Conservation (phyloP, 1,284 basidiomycete genomes). For the Trichosporon ovoides region DNA sequence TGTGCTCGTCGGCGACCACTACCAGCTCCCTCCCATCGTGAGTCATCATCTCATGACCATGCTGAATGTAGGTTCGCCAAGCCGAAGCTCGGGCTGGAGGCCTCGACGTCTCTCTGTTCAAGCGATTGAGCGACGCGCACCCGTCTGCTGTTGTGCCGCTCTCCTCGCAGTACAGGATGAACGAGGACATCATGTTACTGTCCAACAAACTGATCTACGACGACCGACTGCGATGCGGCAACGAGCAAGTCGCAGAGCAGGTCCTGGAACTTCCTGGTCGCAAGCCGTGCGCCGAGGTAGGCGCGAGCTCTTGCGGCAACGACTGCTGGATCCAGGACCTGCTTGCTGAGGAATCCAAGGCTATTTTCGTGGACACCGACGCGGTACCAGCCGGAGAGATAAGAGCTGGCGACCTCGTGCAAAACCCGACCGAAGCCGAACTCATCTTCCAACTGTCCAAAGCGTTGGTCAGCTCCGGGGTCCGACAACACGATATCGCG, state of each 20-base stretch:
- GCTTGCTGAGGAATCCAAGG: slow-evolving; percentile 68
- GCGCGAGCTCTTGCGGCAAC: slow-evolving; percentile 43
- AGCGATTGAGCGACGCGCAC: slow-evolving; percentile 76
- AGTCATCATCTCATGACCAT: slow-evolving; percentile 24
- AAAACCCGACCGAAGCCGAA: slow-evolving; percentile 74
- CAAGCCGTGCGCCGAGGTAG: slow-evolving; percentile 38
- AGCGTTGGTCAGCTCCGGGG: slow-evolving; percentile 62
- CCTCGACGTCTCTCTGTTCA: slow-evolving; percentile 84
- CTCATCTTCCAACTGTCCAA: slow-evolving; percentile 59
- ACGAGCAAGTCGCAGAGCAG: slow-evolving; percentile 61
- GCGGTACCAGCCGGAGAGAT: slow-evolving; percentile 67
- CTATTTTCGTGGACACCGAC: slow-evolving; percentile 88
- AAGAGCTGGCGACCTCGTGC: slow-evolving; percentile 74
- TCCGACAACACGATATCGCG: slow-evolving; percentile 67
- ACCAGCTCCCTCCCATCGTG: slow-evolving; percentile 90
- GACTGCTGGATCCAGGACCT: slow-evolving; percentile 69
- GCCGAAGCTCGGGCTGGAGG: slow-evolving; percentile 73
- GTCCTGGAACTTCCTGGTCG: slow-evolving; percentile 57
- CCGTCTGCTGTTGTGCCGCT: slow-evolving; percentile 77
- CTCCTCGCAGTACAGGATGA: slow-evolving; percentile 91
- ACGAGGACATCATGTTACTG: slow-evolving; percentile 88
- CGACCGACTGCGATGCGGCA: slow-evolving; percentile 72
- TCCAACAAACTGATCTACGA: slow-evolving; percentile 86
- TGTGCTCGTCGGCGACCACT: slow-evolving; percentile 93
- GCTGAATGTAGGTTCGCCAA: slow-evolving; percentile 65